A percentile compares a stretch with the other conserved stretches of the same genome.
phyloP scores from a whole-genome alignment of 176 grass and related monocot species.

The Eleusine coracana region DNA sequence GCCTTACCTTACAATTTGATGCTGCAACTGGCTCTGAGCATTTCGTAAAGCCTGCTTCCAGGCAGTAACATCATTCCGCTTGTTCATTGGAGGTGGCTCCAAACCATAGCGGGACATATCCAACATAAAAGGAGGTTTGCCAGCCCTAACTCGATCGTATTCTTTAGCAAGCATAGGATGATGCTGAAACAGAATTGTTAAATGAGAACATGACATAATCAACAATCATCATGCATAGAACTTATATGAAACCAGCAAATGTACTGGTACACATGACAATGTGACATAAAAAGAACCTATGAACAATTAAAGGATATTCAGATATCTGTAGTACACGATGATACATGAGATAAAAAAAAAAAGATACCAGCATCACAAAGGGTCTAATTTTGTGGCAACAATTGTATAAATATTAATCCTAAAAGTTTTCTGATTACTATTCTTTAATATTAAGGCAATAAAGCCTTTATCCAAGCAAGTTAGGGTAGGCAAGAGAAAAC shows the following conservation, averaged over 20 bases:
- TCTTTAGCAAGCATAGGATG: slow-evolving; percentile 97
- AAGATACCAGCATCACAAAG: not conserved
- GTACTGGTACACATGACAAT: not conserved
- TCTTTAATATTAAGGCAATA: not conserved
- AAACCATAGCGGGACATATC: slow-evolving; percentile 97
- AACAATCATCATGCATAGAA: not conserved
- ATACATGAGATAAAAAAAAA: not conserved
- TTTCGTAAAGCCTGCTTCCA: slow-evolving; percentile 88
- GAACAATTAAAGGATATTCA: not conserved
- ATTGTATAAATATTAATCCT: not conserved
- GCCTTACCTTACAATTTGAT: slow-evolving; percentile 83
- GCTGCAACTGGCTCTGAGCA: slow-evolving; percentile 86
- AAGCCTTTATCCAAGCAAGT: not conserved
- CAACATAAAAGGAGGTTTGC: slow-evolving; percentile 84
- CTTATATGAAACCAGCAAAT: not conserved
- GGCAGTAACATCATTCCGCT: slow-evolving; percentile 84
- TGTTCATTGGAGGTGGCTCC: slow-evolving; percentile 79
- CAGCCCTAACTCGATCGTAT: slow-evolving; percentile 93
- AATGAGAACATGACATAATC: slow-evolving; percentile 37
- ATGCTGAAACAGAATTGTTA: slow-evolving; percentile 57
- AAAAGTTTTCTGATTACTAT: not conserved
- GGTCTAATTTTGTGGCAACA: not conserved
- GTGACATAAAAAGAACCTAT: not conserved
- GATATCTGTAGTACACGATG: not conserved
- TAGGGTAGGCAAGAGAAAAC: not conserved